phyloP scores from a whole-genome alignment of 306 rosid species.

The Vigna unguiculata region DNA sequence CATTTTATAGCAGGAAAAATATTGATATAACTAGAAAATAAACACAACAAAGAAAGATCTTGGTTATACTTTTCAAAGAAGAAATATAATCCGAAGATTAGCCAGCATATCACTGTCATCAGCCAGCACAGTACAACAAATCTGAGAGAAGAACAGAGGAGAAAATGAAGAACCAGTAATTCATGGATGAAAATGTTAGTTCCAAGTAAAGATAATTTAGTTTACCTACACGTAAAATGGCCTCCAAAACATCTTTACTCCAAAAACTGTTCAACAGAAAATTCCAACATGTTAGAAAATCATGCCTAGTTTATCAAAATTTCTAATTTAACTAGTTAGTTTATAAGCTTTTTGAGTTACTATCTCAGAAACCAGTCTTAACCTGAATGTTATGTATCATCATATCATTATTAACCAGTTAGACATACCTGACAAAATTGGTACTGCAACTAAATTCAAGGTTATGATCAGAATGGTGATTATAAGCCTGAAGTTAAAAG shows the following conservation, averaged over 20 bases:
- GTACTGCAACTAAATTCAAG: constrained; percentile 59
- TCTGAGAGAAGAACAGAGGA: constrained; percentile 48
- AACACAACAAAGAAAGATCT: constrained; percentile 10
- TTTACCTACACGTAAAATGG: constrained; percentile 60
- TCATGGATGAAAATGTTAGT: constrained; percentile 5
- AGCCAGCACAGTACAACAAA: constrained; percentile 70
- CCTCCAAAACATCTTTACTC: constrained; percentile 54
- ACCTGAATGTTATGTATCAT: neutral
- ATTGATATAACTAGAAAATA: neutral
- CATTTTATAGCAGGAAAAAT: neutral
- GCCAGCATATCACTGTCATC: constrained; percentile 67
- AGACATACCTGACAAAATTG: constrained; percentile 62
- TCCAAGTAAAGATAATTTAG: constrained; percentile 15
- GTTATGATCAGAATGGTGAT: constrained; percentile 55
- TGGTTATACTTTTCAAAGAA: constrained; percentile 62
- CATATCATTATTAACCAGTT: neutral
- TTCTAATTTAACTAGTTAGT: too few relatives aligned
- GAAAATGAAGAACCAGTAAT: constrained; percentile 1
- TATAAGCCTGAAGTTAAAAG: constrained; percentile 63
- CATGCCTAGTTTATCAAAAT: neutral
- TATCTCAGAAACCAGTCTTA: too few relatives aligned
- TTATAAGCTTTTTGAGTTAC: too few relatives aligned
- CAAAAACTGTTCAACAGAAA: constrained; percentile 58
- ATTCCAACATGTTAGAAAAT: constrained; percentile 39
- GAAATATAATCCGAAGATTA: constrained; percentile 72